Percentiles rank a stretch among this genome's conserved stretches.
These are phyloP conservation scores for Quercus engelmannii DNA, from an alignment of 306 rosid genomes.

Conservation along the genomic window DNA sequence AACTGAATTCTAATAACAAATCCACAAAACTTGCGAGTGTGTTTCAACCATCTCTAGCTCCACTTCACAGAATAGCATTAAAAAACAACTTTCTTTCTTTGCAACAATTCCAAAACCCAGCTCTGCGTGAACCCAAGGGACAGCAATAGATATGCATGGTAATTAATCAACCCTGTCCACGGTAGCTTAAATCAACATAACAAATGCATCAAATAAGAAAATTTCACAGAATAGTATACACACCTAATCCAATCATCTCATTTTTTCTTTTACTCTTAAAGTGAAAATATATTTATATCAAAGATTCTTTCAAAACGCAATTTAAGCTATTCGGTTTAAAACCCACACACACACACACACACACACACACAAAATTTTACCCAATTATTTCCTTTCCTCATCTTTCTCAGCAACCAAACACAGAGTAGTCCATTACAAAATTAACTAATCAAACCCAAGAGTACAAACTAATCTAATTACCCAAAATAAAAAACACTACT, in stretches of 20 bases:
- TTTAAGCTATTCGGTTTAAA: no score
- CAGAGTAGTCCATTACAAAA: background rate
- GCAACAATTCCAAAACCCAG: conserved; percentile 30
- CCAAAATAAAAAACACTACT: no score
- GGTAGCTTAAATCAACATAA: background rate
- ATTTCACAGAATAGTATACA: background rate
- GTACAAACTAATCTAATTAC: background rate
- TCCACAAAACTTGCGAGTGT: background rate
- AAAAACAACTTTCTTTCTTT: conserved; percentile 33
- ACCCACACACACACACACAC: no score
- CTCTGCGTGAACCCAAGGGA: conserved; percentile 4
- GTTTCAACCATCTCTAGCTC: conserved; percentile 5
- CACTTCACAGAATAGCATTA: conserved; percentile 15
- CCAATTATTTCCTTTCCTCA: background rate
- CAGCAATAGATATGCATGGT: conserved; percentile 11
- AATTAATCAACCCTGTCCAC: background rate
- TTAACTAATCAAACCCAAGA: background rate
- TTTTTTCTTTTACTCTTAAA: no score
- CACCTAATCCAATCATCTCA: background rate
- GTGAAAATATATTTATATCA: no score
- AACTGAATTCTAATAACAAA: conserved; percentile 5
- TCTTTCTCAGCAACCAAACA: background rate
- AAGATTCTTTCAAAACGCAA: no score
- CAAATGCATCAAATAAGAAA: background rate
- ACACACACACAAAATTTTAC: background rate